phyloP scores from a whole-genome alignment of 225 moss, liverwort and hornwort species.

The Pseudoscleropodium purum region DNA sequence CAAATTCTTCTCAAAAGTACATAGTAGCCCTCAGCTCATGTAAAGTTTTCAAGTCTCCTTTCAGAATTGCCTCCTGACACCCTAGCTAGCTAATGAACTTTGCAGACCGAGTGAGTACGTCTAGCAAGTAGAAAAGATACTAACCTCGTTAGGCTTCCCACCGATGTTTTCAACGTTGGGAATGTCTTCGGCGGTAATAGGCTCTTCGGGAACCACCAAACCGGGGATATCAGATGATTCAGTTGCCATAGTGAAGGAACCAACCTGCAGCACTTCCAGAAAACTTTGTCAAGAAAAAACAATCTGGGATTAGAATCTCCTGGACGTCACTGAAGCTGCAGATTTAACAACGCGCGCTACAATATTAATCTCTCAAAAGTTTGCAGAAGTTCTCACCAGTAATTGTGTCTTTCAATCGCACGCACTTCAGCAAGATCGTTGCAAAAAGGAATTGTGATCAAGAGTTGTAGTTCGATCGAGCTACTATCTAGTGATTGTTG shows the following conservation, averaged over 20 bases:
- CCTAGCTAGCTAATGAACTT: not conserved
- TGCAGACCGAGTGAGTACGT: not conserved
- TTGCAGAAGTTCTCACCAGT: not conserved
- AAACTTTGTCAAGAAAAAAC: not conserved
- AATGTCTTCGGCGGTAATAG: not conserved
- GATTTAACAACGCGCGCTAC: not conserved
- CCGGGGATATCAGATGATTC: not conserved
- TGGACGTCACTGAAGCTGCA: not conserved
- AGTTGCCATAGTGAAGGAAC: not conserved
- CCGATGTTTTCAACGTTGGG: not conserved
- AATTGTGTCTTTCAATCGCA: not conserved
- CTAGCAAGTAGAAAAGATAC: not conserved
- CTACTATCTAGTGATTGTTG: not conserved
- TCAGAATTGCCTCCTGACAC: not conserved
- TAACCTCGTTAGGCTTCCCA: not conserved
- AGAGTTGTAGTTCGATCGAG: not conserved
- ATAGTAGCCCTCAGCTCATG: not conserved
- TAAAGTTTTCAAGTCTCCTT: not conserved
- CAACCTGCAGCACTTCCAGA: not conserved
- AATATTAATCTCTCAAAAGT: not conserved
- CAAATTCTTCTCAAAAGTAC: not conserved
- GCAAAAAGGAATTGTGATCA: not conserved
- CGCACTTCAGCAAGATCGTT: not conserved
- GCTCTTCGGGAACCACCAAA: not conserved
- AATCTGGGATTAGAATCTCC: not conserved